A percentile compares a stretch with the other conserved stretches of the same genome.
phyloP scores from a whole-genome alignment of 345 rosid species.

The Lenwebbia sp. region DNA sequence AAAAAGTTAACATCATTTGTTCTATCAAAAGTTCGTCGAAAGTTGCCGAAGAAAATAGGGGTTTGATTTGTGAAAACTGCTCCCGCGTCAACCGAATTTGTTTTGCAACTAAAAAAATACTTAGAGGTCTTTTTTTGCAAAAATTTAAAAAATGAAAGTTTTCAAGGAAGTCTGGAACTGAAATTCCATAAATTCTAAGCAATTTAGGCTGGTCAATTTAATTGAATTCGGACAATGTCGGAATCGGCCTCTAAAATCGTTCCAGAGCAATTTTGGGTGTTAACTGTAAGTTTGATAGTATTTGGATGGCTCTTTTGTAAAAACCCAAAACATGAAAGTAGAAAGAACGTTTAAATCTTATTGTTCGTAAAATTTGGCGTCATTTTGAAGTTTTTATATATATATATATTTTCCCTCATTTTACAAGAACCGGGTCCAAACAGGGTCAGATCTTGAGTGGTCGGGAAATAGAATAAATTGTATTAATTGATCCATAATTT shows the following conservation, averaged over 20 bases:
- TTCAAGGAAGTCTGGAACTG: background rate
- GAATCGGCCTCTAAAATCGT: background rate
- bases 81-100: fast-evolving
- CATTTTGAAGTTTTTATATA: background rate
- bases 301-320: background rate
- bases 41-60: too few species aligned
- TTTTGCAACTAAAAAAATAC: background rate
- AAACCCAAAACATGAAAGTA: background rate
- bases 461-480: background rate
- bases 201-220: background rate
- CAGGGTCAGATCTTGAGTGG: background rate
- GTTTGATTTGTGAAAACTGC: background rate
- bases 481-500: background rate
- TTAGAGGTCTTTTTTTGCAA: fast-evolving
- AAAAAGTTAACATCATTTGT: too few species aligned
- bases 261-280: background rate
- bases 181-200: background rate
- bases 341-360: background rate
- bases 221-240: background rate
- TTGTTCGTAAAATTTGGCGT: background rate
- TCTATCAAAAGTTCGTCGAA: too few species aligned
- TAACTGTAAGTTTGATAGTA: background rate
- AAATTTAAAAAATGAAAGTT: background rate
- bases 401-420: background rate
- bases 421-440: background rate